phyloP scores from a whole-genome alignment of 2,329 filamentous ascomycete species.

The Teratosphaeria epicoccoides region DNA sequence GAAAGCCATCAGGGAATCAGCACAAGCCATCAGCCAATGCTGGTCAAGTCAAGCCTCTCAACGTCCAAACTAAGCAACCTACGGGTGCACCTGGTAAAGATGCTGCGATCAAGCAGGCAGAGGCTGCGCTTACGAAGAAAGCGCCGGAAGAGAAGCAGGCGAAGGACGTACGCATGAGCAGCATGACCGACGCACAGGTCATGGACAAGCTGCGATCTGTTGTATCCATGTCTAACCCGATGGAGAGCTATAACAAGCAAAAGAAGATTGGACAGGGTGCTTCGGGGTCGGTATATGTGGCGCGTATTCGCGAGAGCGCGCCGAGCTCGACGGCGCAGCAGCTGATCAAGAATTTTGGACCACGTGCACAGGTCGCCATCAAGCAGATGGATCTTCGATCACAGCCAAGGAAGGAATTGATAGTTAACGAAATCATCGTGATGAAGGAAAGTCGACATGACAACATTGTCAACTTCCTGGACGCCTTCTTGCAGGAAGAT shows the following conservation, averaged over 20 bases:
- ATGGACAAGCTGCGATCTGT: conserved; percentile 93
- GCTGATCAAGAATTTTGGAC: conserved; percentile 67
- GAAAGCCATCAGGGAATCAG: conserved; percentile 20
- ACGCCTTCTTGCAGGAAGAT: conserved; percentile 92
- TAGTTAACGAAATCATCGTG: conserved; percentile 98
- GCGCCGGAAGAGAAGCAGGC: conserved; percentile 59
- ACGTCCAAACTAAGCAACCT: conserved; percentile 38
- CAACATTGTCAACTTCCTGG: conserved; percentile 98
- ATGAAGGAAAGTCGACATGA: conserved; percentile 99
- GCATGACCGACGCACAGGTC: conserved; percentile 92
- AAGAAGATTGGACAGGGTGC: conserved; percentile 99
- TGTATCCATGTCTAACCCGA: conserved; percentile 89
- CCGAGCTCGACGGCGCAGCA: conserved; percentile 70
- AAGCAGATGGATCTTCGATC: conserved; percentile 99
- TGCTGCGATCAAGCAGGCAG: conserved; percentile 77
- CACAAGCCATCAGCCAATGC: conserved; percentile 14
- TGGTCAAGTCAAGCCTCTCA: conserved; percentile 41
- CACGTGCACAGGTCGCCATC: conserved; percentile 84
- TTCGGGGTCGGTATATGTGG: conserved; percentile 95
- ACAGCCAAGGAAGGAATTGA: conserved; percentile 93
- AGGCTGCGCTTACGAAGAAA: conserved; percentile 69
- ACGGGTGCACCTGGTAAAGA: conserved; percentile 37
- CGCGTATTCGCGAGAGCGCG: conserved; percentile 82
- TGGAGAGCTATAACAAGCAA: conserved; percentile 94
- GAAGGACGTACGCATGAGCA: conserved; percentile 95